Conservation (phyloP, 495 filamentous ascomycete genomes). For the Trichoderma orchidacearum region DNA sequence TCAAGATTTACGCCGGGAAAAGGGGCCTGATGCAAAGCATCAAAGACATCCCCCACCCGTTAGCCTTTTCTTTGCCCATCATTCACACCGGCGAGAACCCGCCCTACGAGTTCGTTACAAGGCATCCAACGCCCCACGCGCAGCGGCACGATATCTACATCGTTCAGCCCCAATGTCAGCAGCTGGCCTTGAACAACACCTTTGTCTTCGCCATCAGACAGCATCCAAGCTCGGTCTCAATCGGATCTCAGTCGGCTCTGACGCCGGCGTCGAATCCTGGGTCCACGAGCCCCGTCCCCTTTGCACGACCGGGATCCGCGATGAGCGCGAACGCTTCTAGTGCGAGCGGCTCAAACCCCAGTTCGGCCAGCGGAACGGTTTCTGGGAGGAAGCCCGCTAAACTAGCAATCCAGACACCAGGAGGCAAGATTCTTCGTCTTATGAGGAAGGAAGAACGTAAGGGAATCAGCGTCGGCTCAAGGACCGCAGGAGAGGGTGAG, state of each 20-base stretch:
- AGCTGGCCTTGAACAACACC: constrained; percentile 83
- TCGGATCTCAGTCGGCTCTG: constrained; percentile 1
- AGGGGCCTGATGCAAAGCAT: constrained; percentile 91
- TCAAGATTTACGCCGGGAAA: constrained; percentile 91
- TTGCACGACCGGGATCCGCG: constrained; percentile 61
- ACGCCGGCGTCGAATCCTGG: constrained; percentile 36
- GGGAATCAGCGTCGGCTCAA: constrained; percentile 29
- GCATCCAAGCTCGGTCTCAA: constrained; percentile 53
- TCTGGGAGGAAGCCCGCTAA: constrained; percentile 74
- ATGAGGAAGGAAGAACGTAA: constrained; percentile 74
- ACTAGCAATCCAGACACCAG: constrained; percentile 84
- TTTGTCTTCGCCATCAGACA: constrained; percentile 95
- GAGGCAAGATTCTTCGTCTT: constrained; percentile 86
- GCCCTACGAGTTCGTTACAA: constrained; percentile 79
- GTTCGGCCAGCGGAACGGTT: constrained; percentile 25
- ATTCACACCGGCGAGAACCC: constrained; percentile 85
- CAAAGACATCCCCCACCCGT: constrained; percentile 82
- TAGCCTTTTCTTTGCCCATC: constrained; percentile 85
- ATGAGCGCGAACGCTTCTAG: constrained; percentile 70
- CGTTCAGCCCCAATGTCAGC: constrained; percentile 80
- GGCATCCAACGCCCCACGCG: constrained; percentile 93
- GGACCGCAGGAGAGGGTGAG: constrained; percentile 30
- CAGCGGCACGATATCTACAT: constrained; percentile 95
- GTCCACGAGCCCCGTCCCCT: constrained; percentile 51
- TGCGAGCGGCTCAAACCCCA: constrained; percentile 40